These are phyloP conservation scores for Lyophyllum atratum DNA, from an alignment of 768 basidiomycete species.

Conservation along the genomic window DNA sequence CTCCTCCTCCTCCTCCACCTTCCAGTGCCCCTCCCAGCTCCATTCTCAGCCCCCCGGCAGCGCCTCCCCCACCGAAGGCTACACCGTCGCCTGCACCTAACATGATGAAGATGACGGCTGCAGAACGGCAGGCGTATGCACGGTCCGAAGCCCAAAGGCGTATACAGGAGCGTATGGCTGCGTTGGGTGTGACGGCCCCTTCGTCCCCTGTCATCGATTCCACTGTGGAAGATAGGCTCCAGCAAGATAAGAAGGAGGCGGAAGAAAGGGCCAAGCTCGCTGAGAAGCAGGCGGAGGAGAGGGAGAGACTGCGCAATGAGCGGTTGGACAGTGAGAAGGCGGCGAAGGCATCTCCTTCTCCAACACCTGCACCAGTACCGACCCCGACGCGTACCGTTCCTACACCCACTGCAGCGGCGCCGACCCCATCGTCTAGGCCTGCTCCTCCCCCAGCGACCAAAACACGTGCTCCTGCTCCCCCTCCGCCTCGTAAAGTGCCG, in stretches of 20 bases:
- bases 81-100: slow-evolving; percentile 56
- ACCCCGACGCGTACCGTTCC: slow-evolving; percentile 43
- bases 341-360: slow-evolving; percentile 40
- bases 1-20: slow-evolving; percentile 56
- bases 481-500: slow-evolving; percentile 27
- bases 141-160: slow-evolving; percentile 79
- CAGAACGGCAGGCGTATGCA: slow-evolving; percentile 78
- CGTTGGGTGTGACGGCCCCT: slow-evolving; percentile 70
- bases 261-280: slow-evolving; percentile 81
- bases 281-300: slow-evolving; percentile 78
- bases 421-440: slow-evolving; percentile 36
- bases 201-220: slow-evolving; percentile 62
- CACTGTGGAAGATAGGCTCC: slow-evolving; percentile 81
- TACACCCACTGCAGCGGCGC: slow-evolving; percentile 42
- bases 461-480: slow-evolving; percentile 41
- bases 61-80: slow-evolving; percentile 45
- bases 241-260: slow-evolving; percentile 86
- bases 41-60: slow-evolving; percentile 45
- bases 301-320: slow-evolving; percentile 72
- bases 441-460: slow-evolving; percentile 33
- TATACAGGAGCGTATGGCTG: slow-evolving; percentile 82
- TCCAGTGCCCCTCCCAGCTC: slow-evolving; percentile 44
- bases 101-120: slow-evolving; percentile 79
- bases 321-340: slow-evolving; percentile 77
- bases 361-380: slow-evolving; percentile 36